A percentile compares a stretch with the other conserved stretches of the same genome.
Conservation (phyloP, 768 basidiomycete genomes). For the Lactifluus piperatus region DNA sequence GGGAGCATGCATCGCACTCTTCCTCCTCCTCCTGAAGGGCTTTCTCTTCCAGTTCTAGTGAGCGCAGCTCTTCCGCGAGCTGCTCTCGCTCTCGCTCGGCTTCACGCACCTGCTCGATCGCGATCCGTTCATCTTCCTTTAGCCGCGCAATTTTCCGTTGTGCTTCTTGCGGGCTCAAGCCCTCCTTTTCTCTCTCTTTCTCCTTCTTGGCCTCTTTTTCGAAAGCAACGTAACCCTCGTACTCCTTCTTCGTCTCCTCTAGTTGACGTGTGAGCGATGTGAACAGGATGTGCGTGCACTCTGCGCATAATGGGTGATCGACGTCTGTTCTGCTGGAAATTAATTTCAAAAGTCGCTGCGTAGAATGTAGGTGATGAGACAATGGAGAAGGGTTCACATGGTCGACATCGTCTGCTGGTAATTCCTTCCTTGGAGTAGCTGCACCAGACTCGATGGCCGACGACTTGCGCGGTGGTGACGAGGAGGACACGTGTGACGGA, state of each 20-base stretch:
- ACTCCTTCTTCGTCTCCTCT: constrained; percentile 84
- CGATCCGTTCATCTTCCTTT: constrained; percentile 56
- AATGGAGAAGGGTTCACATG: constrained; percentile 62
- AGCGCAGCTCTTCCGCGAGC: constrained; percentile 61
- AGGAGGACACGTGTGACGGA: constrained; percentile 43
- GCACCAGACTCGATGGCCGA: constrained; percentile 31
- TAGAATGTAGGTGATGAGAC: constrained; percentile 70
- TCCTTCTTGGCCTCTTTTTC: constrained; percentile 83
- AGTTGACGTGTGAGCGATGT: constrained; percentile 67
- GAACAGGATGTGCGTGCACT: constrained; percentile 83
- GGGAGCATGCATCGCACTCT: constrained; percentile 42
- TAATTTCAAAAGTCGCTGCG: constrained; percentile 64
- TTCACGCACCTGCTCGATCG: constrained; percentile 63
- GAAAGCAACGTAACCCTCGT: constrained; percentile 90
- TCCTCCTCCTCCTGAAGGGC: constrained; percentile 75
- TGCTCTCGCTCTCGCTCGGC: constrained; percentile 72
- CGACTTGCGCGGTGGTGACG: constrained; percentile 37
- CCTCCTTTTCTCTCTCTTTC: constrained; percentile 60
- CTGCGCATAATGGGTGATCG: constrained; percentile 91
- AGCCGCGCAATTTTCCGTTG: constrained; percentile 67
- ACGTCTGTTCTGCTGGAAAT: constrained; percentile 71
- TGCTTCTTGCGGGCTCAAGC: constrained; percentile 51
- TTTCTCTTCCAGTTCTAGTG: constrained; percentile 70
- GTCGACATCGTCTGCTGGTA: constrained; percentile 38
- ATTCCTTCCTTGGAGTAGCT: constrained; percentile 26